Evolutionary conservation across 2,329 filamentous ascomycete genomes (phyloP).

Genomic region (Arthrobotrys megalospora): DNA sequence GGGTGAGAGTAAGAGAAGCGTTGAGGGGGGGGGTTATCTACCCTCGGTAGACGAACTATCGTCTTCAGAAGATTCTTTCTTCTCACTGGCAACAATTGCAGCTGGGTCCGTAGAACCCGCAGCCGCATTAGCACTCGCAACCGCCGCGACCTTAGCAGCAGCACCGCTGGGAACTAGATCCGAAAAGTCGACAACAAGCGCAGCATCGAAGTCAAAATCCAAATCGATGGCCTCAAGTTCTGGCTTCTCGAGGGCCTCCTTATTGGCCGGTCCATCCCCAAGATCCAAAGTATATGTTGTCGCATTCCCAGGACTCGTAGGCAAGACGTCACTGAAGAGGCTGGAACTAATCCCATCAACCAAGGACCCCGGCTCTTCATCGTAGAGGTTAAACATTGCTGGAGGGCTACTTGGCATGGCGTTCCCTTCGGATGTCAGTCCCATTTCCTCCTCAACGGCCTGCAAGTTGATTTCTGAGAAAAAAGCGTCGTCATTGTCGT

Average conservation of each 20-base stretch:
- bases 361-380: conserved; percentile 63
- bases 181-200: conserved; percentile 59
- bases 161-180: conserved; percentile 49
- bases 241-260: conserved; percentile 5
- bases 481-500: conserved; percentile 70
- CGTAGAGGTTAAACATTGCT: conserved; percentile 66
- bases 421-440: conserved; percentile 63
- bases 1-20: not conserved
- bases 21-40: conserved; percentile 2
- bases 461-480: conserved; percentile 70
- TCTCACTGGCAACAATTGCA: conserved; percentile 35
- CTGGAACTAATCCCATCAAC: conserved; percentile 57
- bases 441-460: conserved; percentile 42
- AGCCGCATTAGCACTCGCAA: not conserved
- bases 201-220: conserved; percentile 57
- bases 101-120: conserved; percentile 6
- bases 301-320: conserved; percentile 51
- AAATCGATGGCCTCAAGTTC: conserved; percentile 43
- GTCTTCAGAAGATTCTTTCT: conserved; percentile 56
- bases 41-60: conserved; percentile 55
- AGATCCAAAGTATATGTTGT: conserved; percentile 44
- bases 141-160: conserved; percentile 44
- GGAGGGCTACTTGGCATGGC: conserved; percentile 70
- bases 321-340: conserved; percentile 54
- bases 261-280: conserved; percentile 8